phyloP scores from a whole-genome alignment of 768 basidiomycete genomes.

The Macrolepiota albuminosa region DNA sequence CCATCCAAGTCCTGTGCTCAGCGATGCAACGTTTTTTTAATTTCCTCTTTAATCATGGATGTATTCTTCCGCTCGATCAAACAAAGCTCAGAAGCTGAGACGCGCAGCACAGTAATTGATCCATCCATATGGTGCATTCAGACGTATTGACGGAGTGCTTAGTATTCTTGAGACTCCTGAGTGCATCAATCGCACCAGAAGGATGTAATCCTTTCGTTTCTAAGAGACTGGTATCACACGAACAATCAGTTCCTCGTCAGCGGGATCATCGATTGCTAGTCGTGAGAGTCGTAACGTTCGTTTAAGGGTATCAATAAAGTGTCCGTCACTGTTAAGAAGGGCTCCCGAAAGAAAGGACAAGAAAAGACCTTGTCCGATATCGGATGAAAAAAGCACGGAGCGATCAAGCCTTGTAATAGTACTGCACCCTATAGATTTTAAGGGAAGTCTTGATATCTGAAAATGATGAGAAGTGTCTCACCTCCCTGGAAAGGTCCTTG shows the following conservation, averaged over 20 bases:
- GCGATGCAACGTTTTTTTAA: conserved; percentile 46
- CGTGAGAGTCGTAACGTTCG: conserved; percentile 30
- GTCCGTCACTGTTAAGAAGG: conserved; percentile 23
- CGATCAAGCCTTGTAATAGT: conserved; percentile 41
- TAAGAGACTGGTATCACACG: conserved; percentile 11
- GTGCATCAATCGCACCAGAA: background rate
- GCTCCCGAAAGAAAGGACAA: conserved; percentile 23
- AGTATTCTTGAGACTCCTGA: conserved; percentile 5
- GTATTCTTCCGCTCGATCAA: conserved; percentile 14
- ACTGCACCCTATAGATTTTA: conserved; percentile 32
- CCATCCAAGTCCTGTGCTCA: conserved; percentile 22
- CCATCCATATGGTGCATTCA: conserved; percentile 9
- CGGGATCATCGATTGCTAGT: conserved; percentile 18
- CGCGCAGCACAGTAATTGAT: conserved; percentile 9
- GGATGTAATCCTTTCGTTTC: conserved; percentile 6
- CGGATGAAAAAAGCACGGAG: conserved; percentile 8
- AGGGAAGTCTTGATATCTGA: conserved; percentile 20
- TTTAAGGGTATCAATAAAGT: conserved; percentile 25
- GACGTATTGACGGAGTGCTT: conserved; percentile 8
- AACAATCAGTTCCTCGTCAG: conserved; percentile 16
- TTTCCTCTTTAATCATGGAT: conserved; percentile 21
- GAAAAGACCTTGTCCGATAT: conserved; percentile 23
- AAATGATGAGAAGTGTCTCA: conserved; percentile 27
- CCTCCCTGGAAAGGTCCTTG: conserved; percentile 61
- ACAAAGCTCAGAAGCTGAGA: conserved; percentile 3